phyloP scores from a whole-genome alignment of 176 grass and related monocot species.

The Lolium perenne region DNA sequence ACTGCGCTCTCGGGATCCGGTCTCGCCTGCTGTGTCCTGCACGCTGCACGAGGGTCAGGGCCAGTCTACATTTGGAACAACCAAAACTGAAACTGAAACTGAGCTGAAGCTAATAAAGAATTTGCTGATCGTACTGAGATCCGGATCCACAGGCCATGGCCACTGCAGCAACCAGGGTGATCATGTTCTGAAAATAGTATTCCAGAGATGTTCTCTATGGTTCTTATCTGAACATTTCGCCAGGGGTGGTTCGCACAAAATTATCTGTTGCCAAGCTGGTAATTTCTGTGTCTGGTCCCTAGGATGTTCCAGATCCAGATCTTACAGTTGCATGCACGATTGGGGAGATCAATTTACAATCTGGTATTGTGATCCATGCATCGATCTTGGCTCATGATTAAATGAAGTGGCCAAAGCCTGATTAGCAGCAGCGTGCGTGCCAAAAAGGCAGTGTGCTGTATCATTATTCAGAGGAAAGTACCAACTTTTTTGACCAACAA shows the following conservation, averaged over 20 bases:
- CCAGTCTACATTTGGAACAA: constrained; percentile 39
- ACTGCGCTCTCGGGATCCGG: constrained; percentile 44
- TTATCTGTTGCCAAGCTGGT: constrained; percentile 15
- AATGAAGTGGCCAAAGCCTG: constrained; percentile 52
- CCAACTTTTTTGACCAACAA: constrained; percentile 8
- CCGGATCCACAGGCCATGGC: constrained; percentile 38
- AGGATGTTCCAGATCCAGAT: constrained; percentile 47
- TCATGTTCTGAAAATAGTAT: constrained; percentile 35
- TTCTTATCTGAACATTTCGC: neutral
- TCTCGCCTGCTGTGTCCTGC: constrained; percentile 32
- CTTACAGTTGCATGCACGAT: constrained; percentile 14
- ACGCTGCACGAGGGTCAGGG: constrained; percentile 32
- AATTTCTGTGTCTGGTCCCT: neutral
- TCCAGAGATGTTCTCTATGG: neutral
- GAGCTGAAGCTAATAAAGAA: constrained; percentile 31
- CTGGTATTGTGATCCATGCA: constrained; percentile 38
- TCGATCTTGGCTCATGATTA: constrained; percentile 41
- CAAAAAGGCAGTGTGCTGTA: constrained; percentile 25
- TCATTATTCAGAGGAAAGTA: constrained; percentile 45
- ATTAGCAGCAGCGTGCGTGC: constrained; percentile 52
- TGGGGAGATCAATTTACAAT: constrained; percentile 22
- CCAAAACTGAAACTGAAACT: constrained; percentile 24
- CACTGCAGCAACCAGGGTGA: constrained; percentile 29
- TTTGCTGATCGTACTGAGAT: constrained; percentile 37
- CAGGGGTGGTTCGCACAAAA: neutral